These are phyloP conservation scores for Jackrogersella minutella DNA, from an alignment of 495 filamentous ascomycete genomes.

Conservation along the genomic window DNA sequence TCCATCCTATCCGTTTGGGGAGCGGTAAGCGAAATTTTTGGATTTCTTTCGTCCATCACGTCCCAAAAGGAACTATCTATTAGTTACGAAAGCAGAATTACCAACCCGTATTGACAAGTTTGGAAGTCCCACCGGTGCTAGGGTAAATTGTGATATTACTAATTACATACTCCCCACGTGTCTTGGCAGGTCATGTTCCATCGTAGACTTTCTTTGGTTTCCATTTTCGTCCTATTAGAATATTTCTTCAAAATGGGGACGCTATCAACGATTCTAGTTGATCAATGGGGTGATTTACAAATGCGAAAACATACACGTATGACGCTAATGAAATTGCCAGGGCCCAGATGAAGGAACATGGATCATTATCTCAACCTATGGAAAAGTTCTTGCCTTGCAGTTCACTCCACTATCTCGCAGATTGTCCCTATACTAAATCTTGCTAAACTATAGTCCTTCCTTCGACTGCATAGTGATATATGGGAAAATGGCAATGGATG, in stretches of 20 bases:
- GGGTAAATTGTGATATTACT: constrained; percentile 11
- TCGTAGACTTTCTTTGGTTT: not conserved
- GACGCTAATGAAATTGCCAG: not conserved
- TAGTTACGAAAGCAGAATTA: constrained; percentile 6
- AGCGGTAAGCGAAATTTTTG: not conserved
- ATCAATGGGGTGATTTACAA: constrained; percentile 8
- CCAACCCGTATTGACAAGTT: not conserved
- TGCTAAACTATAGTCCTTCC: not conserved
- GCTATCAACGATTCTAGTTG: constrained; percentile 1
- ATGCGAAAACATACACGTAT: constrained; percentile 7
- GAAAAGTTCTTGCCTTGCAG: not conserved
- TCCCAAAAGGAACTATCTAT: not conserved
- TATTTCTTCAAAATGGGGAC: not conserved
- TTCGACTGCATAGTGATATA: not conserved
- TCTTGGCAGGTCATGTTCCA: constrained; percentile 12
- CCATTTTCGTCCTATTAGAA: constrained; percentile 9
- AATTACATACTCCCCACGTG: constrained; percentile 13
- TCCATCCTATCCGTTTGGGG: constrained; percentile 11
- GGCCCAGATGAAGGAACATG: not conserved
- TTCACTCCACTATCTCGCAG: constrained; percentile 3
- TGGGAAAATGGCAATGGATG: not conserved
- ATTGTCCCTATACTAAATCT: not conserved
- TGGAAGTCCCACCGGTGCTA: constrained; percentile 1
- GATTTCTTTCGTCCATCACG: not conserved
- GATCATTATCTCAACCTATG: not conserved